Percentiles rank a stretch among this genome's conserved stretches.
These are phyloP conservation scores for Diatrype stigma DNA, from an alignment of 2,329 filamentous ascomycete genomes.

Conservation along the genomic window DNA sequence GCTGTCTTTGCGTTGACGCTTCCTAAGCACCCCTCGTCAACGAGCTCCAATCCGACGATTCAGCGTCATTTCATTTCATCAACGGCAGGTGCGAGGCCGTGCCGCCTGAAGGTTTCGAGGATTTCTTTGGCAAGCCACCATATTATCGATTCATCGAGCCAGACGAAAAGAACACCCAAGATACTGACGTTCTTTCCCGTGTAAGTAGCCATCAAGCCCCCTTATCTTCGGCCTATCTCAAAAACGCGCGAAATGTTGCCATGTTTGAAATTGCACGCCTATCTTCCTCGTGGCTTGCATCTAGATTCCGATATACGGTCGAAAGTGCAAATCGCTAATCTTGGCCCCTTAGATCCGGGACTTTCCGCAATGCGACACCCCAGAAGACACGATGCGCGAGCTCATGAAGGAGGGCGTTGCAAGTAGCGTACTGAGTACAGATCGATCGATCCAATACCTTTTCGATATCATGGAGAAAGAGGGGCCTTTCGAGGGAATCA, in stretches of 20 bases:
- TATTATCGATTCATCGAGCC: conserved; percentile 54
- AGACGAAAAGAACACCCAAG: conserved; percentile 36
- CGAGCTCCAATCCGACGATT: conserved; percentile 40
- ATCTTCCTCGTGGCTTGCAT: no score
- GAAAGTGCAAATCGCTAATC: not conserved
- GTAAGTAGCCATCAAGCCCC: not conserved
- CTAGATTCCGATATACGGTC: no score
- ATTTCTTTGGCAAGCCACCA: conserved; percentile 53
- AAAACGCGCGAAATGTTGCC: no score
- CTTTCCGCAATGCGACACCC: conserved; percentile 46
- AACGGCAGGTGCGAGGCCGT: conserved; percentile 46
- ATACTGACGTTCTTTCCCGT: conserved; percentile 44
- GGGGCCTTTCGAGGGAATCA: conserved; percentile 28
- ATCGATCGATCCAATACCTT: conserved; percentile 37
- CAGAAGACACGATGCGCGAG: conserved; percentile 53
- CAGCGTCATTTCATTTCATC: conserved; percentile 47
- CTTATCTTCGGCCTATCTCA: not conserved
- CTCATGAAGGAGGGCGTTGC: conserved; percentile 39
- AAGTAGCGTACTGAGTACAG: conserved; percentile 34
- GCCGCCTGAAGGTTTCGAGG: conserved; percentile 50
- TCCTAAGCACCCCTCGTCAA: conserved; percentile 44
- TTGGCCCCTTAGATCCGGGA: conserved; percentile 39
- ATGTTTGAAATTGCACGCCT: no score
- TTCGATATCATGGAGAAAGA: conserved; percentile 28
- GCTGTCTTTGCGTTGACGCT: conserved; percentile 9